Conservation (phyloP, 805 yeast species). For the Schwanniomyces polymorphus region DNA sequence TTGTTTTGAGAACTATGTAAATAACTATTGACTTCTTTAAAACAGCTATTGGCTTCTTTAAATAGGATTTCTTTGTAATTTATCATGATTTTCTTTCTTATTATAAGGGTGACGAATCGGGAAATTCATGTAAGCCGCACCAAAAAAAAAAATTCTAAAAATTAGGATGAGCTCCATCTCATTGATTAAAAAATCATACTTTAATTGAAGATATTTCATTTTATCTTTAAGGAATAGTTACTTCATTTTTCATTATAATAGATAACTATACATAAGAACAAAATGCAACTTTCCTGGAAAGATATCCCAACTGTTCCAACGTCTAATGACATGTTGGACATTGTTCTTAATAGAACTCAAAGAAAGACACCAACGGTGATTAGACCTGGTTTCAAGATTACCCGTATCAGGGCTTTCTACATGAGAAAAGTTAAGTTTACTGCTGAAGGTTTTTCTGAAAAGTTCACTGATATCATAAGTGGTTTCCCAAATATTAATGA, state of each 20-base stretch:
- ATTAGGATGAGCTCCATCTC: conserved; percentile 3
- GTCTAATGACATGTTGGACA: conserved; percentile 90
- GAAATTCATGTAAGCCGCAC: conserved; percentile 6
- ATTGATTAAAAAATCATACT: background rate
- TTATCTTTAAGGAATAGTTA: conserved; percentile 1
- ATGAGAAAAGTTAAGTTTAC: conserved; percentile 98
- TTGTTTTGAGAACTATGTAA: too few relatives aligned
- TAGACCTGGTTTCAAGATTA: conserved; percentile 93
- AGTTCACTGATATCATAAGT: conserved; percentile 77
- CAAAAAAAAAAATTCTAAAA: conserved; percentile 4
- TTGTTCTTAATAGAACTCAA: conserved; percentile 95
- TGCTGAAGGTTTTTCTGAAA: conserved; percentile 93
- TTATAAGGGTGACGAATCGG: conserved; percentile 1
- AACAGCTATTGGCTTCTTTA: too few relatives aligned
- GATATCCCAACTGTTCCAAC: conserved; percentile 95
- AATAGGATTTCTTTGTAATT: background rate
- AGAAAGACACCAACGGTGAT: conserved; percentile 99
- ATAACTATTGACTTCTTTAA: too few relatives aligned
- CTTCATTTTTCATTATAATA: conserved; percentile 1
- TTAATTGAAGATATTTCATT: background rate
- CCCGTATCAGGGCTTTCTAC: conserved; percentile 94
- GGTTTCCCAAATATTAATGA: conserved; percentile 97
- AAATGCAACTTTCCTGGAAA: conserved; percentile 97
- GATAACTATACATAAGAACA: conserved; percentile 7
- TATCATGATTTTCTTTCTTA: background rate